Evolutionary conservation across 257 asterid species (phyloP), one percentile per base, ranked within the genome.

Genomic region (Asclepias syriaca): DNA sequence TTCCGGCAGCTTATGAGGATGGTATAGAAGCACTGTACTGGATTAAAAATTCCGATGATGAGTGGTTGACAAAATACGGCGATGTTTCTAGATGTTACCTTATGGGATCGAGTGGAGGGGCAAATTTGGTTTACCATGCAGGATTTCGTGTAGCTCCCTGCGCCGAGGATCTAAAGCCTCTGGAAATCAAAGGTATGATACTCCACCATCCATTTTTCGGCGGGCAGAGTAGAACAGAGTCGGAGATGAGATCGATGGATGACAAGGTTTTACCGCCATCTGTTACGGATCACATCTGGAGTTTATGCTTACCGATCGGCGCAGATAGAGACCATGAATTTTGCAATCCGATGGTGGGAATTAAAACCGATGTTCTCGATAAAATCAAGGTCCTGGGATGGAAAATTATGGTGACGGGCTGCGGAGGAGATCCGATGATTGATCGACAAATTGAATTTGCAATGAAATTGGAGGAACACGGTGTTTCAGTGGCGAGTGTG

Each of bases 1-100:
- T 81, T 16, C 85, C 85, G 8, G 82, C 80, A n/a, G 85, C 85
- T 1, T 81, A 69, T 4, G 74, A 77, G 0, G 85, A 81, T 15
- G 72, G 68, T 24, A 32, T 74, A 40, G 77, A 66, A 54, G 78
- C 77, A 18, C 63, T 81, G 63, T 27, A 66, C 5, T 77, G 78
- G 82, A 72, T 69, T 29, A 68, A 48, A 27, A 50, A 68, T 6
- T 68, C 72, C 21, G 3, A 29, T 6, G 61, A 68, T 16, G 72
- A 68, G 3, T 68, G 72, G 72, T 11, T 68, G 48, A 49, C 8
- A 2, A 68, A 68, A 27, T 50, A 68, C 5, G 59, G 60, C 0
- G 72, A 68, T 3, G 6, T 50, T 15, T 68, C 72, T 5, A 50
- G 19, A 1, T 68, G 61, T 51, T 68, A 50, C 61, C 46, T 68